These are phyloP conservation scores for Monosporascus cannonballus DNA, from an alignment of 2,329 filamentous ascomycete genomes.

Conservation along the genomic window DNA sequence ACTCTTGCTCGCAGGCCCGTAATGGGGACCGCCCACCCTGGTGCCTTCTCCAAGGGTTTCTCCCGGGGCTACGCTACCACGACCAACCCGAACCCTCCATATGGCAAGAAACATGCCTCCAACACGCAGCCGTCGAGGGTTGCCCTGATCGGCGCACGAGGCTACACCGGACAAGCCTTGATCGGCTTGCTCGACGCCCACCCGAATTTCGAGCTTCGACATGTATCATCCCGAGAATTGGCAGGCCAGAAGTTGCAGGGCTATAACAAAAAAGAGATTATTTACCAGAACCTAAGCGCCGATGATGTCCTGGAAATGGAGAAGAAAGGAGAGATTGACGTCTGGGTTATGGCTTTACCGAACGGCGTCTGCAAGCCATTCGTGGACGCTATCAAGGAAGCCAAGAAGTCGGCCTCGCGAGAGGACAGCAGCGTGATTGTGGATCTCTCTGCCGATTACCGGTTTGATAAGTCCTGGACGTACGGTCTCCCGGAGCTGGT, in stretches of 20 bases:
- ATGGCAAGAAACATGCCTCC: slow-evolving; percentile 81
- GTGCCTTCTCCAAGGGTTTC: slow-evolving; percentile 19
- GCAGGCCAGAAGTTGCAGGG: slow-evolving; percentile 80
- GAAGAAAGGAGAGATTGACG: slow-evolving; percentile 78
- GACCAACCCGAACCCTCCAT: slow-evolving; percentile 84
- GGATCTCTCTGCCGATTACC: slow-evolving; percentile 94
- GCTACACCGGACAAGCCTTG: slow-evolving; percentile 89
- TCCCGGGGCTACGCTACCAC: slow-evolving; percentile 52
- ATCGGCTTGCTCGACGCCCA: slow-evolving; percentile 83
- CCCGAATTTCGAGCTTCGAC: slow-evolving; percentile 80
- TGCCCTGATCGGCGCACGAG: slow-evolving; percentile 83
- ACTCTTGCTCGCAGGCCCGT: slow-evolving; percentile 43
- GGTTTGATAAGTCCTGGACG: slow-evolving; percentile 79
- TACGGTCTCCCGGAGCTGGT: slow-evolving; percentile 88
- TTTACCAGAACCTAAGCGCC: slow-evolving; percentile 81
- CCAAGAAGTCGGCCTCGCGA: slow-evolving; percentile 44
- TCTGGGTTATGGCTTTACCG: slow-evolving; percentile 95
- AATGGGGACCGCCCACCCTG: slow-evolving; percentile 18
- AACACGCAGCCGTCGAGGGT: slow-evolving; percentile 74
- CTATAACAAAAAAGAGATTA: slow-evolving; percentile 86
- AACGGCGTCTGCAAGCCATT: slow-evolving; percentile 94
- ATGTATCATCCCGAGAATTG: slow-evolving; percentile 91
- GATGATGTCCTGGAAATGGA: slow-evolving; percentile 86
- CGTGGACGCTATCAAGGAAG: slow-evolving; percentile 78
- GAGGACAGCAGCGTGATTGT: slow-evolving; percentile 68